phyloP scores from a whole-genome alignment of 1,284 basidiomycete species.

The Pseudozyma tsukubaensis region DNA sequence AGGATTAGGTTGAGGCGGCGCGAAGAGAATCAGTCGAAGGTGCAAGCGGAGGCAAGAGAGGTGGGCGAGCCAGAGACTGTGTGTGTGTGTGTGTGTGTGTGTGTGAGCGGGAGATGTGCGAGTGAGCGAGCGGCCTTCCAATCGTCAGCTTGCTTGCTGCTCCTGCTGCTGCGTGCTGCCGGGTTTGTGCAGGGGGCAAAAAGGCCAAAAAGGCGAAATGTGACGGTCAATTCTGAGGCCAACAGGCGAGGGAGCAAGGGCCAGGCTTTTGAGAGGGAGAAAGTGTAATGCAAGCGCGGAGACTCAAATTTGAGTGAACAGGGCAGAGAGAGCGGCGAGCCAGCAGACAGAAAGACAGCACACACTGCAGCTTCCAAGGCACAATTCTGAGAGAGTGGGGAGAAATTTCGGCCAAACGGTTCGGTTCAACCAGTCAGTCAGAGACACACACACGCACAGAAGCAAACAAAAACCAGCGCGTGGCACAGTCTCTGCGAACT shows the following conservation, averaged over 20 bases:
- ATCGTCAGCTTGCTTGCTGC: constrained; percentile 3
- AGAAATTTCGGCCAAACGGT: too few species aligned
- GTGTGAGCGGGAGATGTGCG: constrained; percentile 1
- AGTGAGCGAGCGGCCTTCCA: constrained; percentile 1
- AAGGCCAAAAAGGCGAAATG: background rate
- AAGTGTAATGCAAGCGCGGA: constrained; percentile 3
- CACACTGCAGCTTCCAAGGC: background rate
- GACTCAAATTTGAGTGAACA: constrained; percentile 1
- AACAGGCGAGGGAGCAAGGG: too few species aligned
- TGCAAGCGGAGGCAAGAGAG: too few species aligned
- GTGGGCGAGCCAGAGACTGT: background rate
- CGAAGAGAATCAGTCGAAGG: background rate
- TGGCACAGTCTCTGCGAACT: too few species aligned
- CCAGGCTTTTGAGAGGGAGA: too few species aligned
- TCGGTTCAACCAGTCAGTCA: too few species aligned
- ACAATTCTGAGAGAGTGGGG: background rate
- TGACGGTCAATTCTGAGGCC: too few species aligned
- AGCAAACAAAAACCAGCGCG: too few species aligned
- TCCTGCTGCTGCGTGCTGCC: background rate
- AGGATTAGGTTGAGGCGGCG: background rate
- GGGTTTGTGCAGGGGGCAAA: background rate
- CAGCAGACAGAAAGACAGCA: constrained; percentile 1
- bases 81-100: background rate
- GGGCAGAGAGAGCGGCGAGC: constrained; percentile 1
- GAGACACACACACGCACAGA: too few species aligned